Base-by-base conservation (phyloP, 306 rosid genomes). In the Cicer judaicum region DNA sequence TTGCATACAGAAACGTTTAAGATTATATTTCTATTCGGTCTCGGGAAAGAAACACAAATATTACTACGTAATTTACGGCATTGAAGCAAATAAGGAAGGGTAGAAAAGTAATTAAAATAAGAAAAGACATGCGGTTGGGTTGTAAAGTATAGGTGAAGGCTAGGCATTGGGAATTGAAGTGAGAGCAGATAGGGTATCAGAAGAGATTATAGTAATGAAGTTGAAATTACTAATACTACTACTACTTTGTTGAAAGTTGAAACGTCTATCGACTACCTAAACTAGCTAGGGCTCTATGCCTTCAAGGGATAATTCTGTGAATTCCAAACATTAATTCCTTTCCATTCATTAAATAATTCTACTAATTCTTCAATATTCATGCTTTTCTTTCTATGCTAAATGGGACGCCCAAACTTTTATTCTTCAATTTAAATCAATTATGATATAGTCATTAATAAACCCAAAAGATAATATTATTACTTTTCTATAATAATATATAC, bases 121-220 rank as follows among this genome's bases (percentile, higher is more conserved):
- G 68, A 82, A 24, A 81, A 70, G 87, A 84, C 88, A 91, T 83
- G 67, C 89, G 88, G 90, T 83, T 83, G 96, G 96, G 83, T 85
- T 85, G 90, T 81, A 87, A 81, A 2, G 87, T 87, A 82, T 88
- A 83, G 91, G 93, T 72, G 75, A 83, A 39, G 74, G 46, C 14
- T 49, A 89, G 86, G 94, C 93, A 82, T 91, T 81, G 97, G 97
- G 95, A 94, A 91, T 86, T 91, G 98, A 86, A 88, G 88, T 82
- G 70, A 53, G 70, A 70, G 41, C 86, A 91, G 89, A 85, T 80
- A 77, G 89, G 83, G 14, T 63, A 85, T 66, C 71, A 48, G 57
- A 36, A 59, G 61, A 63, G 47, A 13, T 14, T 50, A 59, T 59
- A 16, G 12, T 6, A 46, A 73, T 46, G 71, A 61, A 61, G 46